phyloP scores from a whole-genome alignment of 2,329 filamentous ascomycete species.

The Paecilomyces sp. region DNA sequence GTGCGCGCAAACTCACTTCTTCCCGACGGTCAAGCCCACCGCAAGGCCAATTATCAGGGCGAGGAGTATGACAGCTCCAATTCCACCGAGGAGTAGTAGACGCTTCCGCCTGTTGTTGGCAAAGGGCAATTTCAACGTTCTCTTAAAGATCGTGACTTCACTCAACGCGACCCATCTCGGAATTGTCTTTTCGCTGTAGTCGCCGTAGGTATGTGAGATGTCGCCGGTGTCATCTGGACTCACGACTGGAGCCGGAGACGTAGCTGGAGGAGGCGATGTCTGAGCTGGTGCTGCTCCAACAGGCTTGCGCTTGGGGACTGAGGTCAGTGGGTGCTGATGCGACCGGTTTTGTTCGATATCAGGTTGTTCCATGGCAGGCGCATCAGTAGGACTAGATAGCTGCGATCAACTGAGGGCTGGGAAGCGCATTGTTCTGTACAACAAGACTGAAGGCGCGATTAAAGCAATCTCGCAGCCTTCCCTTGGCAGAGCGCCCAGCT shows the following conservation, averaged over 20 bases:
- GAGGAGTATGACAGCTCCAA: background rate
- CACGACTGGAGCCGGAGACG: background rate
- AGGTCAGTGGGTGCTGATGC: background rate
- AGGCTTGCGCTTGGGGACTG: background rate
- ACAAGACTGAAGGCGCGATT: no score
- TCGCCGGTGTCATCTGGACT: background rate
- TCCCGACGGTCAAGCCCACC: background rate
- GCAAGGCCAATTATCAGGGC: background rate
- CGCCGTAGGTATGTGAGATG: background rate
- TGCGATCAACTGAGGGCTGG: no score
- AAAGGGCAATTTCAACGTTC: background rate
- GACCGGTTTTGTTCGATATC: background rate
- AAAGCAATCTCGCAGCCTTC: no score
- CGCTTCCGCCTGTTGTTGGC: background rate
- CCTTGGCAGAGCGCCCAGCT: no score
- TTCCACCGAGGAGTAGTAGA: background rate
- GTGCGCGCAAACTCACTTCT: background rate
- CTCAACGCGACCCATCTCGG: background rate
- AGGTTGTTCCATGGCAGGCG: background rate
- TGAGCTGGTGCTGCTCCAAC: slow-evolving; percentile 5
- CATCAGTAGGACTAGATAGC: background rate
- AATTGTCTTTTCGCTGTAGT: background rate
- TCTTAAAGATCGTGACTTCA: background rate
- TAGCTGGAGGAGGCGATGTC: background rate
- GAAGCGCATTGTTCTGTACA: no score